Conservation (phyloP, 306 rosid species). For the Fragaria nilgerrensis region DNA sequence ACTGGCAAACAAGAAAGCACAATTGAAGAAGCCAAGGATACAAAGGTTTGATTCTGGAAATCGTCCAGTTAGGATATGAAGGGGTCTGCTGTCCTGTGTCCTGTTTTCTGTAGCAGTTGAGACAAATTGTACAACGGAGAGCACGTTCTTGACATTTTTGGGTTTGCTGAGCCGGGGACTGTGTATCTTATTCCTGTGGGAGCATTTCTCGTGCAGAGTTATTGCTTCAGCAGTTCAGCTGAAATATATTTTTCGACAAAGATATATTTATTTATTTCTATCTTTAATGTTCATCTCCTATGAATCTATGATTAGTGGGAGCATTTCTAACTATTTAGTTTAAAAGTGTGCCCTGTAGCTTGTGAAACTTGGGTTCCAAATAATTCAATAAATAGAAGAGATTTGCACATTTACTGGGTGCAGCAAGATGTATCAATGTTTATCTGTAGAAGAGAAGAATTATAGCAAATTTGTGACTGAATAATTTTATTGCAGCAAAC, state of each 20-base stretch:
- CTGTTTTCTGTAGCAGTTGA: slow-evolving; percentile 24
- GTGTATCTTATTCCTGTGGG: slow-evolving; percentile 17
- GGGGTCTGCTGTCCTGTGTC: slow-evolving; percentile 13
- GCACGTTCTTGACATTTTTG: slow-evolving; percentile 31
- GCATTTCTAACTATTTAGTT: background rate
- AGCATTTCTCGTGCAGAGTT: slow-evolving; percentile 26
- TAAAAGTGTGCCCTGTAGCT: background rate
- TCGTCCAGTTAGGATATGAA: slow-evolving; percentile 76
- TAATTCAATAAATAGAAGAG: background rate
- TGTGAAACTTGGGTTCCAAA: slow-evolving; percentile 4
- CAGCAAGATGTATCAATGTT: background rate
- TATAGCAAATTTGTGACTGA: background rate
- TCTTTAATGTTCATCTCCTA: background rate
- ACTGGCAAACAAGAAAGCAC: slow-evolving; percentile 47
- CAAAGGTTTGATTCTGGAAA: slow-evolving; percentile 51
- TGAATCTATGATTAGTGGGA: background rate
- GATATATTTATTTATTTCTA: background rate
- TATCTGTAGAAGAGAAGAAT: background rate
- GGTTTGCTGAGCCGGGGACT: slow-evolving; percentile 14
- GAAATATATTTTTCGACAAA: slow-evolving; percentile 9
- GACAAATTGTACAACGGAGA: slow-evolving; percentile 22
- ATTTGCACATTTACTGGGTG: background rate
- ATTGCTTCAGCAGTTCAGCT: background rate
- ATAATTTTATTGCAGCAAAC: background rate
- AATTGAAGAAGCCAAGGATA: slow-evolving; percentile 45